These are phyloP conservation scores for Aeschynomene evenia DNA, from an alignment of 306 rosid genomes.

Conservation along the genomic window DNA sequence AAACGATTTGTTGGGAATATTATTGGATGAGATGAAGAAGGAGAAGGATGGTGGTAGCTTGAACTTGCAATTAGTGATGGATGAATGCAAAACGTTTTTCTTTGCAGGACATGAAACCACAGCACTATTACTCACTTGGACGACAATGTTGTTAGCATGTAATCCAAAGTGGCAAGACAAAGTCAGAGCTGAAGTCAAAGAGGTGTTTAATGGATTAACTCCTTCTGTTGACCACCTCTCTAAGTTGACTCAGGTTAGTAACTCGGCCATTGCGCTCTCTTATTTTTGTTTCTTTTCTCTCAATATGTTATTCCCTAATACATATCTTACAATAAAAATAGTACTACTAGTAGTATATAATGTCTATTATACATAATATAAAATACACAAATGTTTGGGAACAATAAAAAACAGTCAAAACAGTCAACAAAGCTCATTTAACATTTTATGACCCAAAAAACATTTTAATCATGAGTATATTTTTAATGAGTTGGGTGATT, in stretches of 20 bases:
- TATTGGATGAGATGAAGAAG: slow-evolving; percentile 64
- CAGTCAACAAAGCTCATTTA: too few species aligned
- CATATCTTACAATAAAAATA: too few species aligned
- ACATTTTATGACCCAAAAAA: too few species aligned
- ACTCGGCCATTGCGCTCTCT: background rate
- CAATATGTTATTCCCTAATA: background rate
- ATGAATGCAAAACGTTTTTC: slow-evolving; percentile 95
- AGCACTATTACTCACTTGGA: slow-evolving; percentile 86
- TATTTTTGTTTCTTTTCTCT: background rate
- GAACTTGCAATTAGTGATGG: slow-evolving; percentile 77
- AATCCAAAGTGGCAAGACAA: slow-evolving; percentile 77
- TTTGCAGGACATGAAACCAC: slow-evolving; percentile 98
- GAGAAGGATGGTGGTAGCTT: slow-evolving; percentile 40
- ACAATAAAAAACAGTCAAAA: too few species aligned
- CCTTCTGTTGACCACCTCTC: slow-evolving; percentile 71
- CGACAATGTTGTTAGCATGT: slow-evolving; percentile 70
- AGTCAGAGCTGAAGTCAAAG: slow-evolving; percentile 57
- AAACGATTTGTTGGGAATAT: slow-evolving; percentile 73
- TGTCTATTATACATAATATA: too few species aligned
- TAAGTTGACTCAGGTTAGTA: slow-evolving; percentile 62
- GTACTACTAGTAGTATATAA: too few species aligned
- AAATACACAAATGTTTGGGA: too few species aligned
- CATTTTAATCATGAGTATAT: too few species aligned
- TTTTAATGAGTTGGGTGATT: too few species aligned
- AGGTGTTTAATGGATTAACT: slow-evolving; percentile 48